phyloP scores from a whole-genome alignment of 768 basidiomycete species.

The Hysterangium stoloniferum region DNA sequence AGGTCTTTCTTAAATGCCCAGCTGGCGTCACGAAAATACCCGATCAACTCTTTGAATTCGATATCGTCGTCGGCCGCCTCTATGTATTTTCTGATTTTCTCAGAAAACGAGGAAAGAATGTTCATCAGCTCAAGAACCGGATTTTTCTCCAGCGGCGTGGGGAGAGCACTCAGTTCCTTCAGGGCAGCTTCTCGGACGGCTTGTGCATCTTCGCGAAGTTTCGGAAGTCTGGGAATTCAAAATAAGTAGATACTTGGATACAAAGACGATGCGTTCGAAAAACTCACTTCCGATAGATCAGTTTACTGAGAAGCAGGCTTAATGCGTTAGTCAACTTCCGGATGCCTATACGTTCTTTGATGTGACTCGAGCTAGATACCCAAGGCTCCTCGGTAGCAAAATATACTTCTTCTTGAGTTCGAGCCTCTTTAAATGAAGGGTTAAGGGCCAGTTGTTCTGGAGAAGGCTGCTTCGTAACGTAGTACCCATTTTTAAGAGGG shows the following conservation, averaged over 20 bases:
- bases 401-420: not conserved
- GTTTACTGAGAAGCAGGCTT: not conserved
- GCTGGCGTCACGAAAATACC: not conserved
- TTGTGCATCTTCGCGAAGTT: not conserved
- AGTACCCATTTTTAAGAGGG: not conserved
- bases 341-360: not conserved
- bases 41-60: not conserved
- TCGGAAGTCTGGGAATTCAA: not conserved
- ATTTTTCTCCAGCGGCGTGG: not conserved
- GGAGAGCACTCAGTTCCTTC: not conserved
- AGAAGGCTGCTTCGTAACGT: conserved; percentile 3
- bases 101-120: not conserved
- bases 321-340: not conserved
- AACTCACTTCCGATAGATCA: not conserved
- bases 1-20: not conserved
- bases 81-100: not conserved
- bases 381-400: not conserved
- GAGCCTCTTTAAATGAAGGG: not conserved
- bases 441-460: not conserved
- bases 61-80: not conserved
- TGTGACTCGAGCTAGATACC: not conserved
- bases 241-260: not conserved
- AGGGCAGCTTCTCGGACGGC: not conserved
- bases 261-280: not conserved
- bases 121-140: not conserved